Evolutionary conservation across 2,329 filamentous ascomycete genomes (phyloP).

Genomic region (Ophiostoma fasciatum): DNA sequence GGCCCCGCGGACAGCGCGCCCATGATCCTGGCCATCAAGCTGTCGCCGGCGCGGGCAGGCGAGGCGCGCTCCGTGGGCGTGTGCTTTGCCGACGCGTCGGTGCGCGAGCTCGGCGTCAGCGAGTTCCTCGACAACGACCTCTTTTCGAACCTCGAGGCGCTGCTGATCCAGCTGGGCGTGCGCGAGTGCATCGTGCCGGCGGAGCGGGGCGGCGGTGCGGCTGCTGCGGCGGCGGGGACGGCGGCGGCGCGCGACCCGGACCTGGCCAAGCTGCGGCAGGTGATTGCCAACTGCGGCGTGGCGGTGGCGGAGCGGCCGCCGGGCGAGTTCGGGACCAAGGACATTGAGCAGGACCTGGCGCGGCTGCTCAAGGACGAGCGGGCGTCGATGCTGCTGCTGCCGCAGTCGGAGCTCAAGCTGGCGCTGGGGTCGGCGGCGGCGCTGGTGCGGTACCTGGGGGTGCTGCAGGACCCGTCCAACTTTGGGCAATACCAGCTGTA

Average conservation of each 20-base stretch:
- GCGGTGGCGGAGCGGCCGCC: constrained; percentile 68
- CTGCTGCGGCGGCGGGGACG: neutral
- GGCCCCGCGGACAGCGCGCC: constrained; percentile 76
- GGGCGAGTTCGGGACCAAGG: constrained; percentile 70
- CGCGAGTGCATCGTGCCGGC: constrained; percentile 82
- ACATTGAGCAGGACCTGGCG: constrained; percentile 90
- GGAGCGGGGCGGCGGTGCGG: constrained; percentile 46
- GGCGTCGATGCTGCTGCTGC: constrained; percentile 57
- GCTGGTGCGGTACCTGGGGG: constrained; percentile 83
- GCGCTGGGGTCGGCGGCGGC: constrained; percentile 92
- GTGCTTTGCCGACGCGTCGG: constrained; percentile 94
- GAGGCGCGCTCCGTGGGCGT: constrained; percentile 83
- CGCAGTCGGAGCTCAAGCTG: constrained; percentile 83
- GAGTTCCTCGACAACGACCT: constrained; percentile 98
- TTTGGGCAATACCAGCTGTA: constrained; percentile 96
- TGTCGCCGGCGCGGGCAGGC: constrained; percentile 70
- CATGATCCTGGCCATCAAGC: constrained; percentile 89
- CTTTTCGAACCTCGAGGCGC: constrained; percentile 93
- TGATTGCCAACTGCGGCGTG: constrained; percentile 84
- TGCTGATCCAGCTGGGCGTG: constrained; percentile 90
- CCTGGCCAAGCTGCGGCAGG: constrained; percentile 69
- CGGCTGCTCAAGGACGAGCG: constrained; percentile 78
- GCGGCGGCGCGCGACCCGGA: constrained; percentile 86
- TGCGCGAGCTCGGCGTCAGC: constrained; percentile 87
- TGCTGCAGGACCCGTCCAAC: constrained; percentile 82